A percentile compares a stretch with the other conserved stretches of the same genome.
Evolutionary conservation across 805 yeast genomes (phyloP).

Genomic region (Saccharomycopsis amapae): DNA sequence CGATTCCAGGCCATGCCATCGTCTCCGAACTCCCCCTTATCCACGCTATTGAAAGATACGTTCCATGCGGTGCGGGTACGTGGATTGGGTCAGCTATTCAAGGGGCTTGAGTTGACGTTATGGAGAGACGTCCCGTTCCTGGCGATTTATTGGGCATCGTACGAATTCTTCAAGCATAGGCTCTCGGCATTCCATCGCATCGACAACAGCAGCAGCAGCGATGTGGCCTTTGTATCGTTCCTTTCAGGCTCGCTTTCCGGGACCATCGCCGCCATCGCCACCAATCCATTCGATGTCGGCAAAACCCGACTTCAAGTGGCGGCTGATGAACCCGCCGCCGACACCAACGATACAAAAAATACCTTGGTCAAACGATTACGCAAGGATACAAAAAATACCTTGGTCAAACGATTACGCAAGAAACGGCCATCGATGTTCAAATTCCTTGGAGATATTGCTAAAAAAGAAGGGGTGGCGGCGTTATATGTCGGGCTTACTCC

Average conservation of each 20-base stretch:
- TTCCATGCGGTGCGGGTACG: conserved; percentile 39
- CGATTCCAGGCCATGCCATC: conserved; percentile 81
- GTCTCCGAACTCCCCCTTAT: conserved; percentile 27
- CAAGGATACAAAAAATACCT: conserved; percentile 20
- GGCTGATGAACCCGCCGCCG: conserved; percentile 29
- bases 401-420: too few species aligned
- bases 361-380: too few species aligned
- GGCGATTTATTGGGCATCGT: conserved; percentile 89
- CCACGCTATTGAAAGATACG: conserved; percentile 47
- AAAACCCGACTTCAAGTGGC: conserved; percentile 82
- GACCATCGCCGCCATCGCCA: conserved; percentile 70
- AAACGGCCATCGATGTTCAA: conserved; percentile 53
- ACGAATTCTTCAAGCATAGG: conserved; percentile 46
- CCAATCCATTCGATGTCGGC: conserved; percentile 97
- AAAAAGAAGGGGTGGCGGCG: conserved; percentile 72
- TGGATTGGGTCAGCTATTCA: conserved; percentile 66
- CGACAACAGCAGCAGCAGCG: conserved; percentile 27
- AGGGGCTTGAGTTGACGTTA: conserved; percentile 78
- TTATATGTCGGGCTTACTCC: conserved; percentile 86
- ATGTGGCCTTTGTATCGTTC: conserved; percentile 57
- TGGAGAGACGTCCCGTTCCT: conserved; percentile 98
- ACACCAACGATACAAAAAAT: conserved; percentile 22
- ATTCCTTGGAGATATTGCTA: conserved; percentile 55
- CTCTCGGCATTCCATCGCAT: conserved; percentile 18
- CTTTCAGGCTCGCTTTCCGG: conserved; percentile 83